A percentile compares a stretch with the other conserved stretches of the same genome.
phyloP scores from a whole-genome alignment of 1,284 basidiomycete species.

The Omphalotus olearius region DNA sequence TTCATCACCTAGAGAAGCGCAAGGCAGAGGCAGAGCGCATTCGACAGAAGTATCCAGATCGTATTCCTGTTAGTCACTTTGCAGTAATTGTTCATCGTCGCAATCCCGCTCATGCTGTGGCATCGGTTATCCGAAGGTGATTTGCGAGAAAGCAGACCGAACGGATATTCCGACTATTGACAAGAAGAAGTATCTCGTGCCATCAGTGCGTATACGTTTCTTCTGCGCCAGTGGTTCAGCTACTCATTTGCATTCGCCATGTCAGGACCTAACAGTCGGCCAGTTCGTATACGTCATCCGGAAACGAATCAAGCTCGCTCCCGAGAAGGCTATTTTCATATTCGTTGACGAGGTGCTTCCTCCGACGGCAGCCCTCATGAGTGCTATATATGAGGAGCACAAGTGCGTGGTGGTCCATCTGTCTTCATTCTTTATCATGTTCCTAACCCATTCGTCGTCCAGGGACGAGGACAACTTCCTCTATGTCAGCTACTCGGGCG shows the following conservation, averaged over 20 bases:
- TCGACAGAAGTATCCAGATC: constrained; percentile 96
- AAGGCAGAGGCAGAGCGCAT: constrained; percentile 98
- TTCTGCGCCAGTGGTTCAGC: neutral
- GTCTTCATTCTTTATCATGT: constrained; percentile 11
- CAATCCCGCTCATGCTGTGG: constrained; percentile 13
- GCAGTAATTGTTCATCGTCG: constrained; percentile 1
- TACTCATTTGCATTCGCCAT: neutral
- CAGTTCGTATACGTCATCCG: constrained; percentile 99
- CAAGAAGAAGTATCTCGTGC: constrained; percentile 99
- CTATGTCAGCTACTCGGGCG: constrained; percentile 94
- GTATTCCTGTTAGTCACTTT: constrained; percentile 80
- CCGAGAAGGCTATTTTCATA: constrained; percentile 99
- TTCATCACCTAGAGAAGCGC: constrained; percentile 78
- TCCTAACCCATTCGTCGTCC: constrained; percentile 19
- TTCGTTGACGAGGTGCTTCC: constrained; percentile 98
- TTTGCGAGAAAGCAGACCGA: constrained; percentile 99
- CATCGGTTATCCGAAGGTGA: constrained; percentile 61
- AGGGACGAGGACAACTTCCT: constrained; percentile 97
- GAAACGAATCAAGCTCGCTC: constrained; percentile 99
- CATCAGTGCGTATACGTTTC: constrained; percentile 61
- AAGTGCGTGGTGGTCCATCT: constrained; percentile 55
- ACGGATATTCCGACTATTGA: constrained; percentile 99
- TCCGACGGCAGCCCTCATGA: constrained; percentile 98
- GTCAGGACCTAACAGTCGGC: constrained; percentile 94
- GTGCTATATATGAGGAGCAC: constrained; percentile 99